phyloP scores from a whole-genome alignment of 1,284 basidiomycete species.

The Marasmius fiardii region DNA sequence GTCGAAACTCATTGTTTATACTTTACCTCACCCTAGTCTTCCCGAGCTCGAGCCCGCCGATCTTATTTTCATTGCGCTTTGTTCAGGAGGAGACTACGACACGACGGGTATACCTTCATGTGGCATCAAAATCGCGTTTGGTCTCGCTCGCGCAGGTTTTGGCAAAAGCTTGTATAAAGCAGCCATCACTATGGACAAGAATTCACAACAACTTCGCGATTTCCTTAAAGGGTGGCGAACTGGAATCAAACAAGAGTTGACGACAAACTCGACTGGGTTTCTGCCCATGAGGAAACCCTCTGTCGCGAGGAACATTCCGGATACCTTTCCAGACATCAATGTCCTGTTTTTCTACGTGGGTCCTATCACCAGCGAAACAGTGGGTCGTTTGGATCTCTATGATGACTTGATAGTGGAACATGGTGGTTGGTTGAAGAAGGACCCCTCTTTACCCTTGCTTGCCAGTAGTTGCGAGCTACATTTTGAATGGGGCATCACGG shows the following conservation, averaged over 20 bases:
- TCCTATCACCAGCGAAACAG: conserved; percentile 72
- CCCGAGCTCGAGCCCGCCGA: conserved; percentile 9
- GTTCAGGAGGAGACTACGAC: conserved; percentile 86
- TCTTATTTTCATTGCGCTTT: conserved; percentile 34
- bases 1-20: conserved; percentile 21
- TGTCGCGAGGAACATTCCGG: conserved; percentile 58
- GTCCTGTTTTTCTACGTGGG: conserved; percentile 72
- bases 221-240: conserved; percentile 67
- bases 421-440: conserved; percentile 45
- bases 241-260: conserved; percentile 64
- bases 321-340: conserved; percentile 63
- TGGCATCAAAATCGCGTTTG: conserved; percentile 60
- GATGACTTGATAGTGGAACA: conserved; percentile 24
- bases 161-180: conserved; percentile 66
- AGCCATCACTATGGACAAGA: conserved; percentile 44
- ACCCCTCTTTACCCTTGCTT: conserved; percentile 70
- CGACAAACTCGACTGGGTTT: conserved; percentile 62
- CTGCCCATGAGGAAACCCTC: conserved; percentile 58
- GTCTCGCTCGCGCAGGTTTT: conserved; percentile 69
- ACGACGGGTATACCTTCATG: conserved; percentile 63
- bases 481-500: conserved; percentile 87
- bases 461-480: conserved; percentile 78
- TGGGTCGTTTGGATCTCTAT: conserved; percentile 31
- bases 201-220: conserved; percentile 38
- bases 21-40: conserved; percentile 8